Percentiles rank a stretch among this genome's conserved stretches.
These are phyloP conservation scores for Apophysomyces variabilis DNA, from an alignment of 371 early-diverging fungal genomes.

Conservation along the genomic window DNA sequence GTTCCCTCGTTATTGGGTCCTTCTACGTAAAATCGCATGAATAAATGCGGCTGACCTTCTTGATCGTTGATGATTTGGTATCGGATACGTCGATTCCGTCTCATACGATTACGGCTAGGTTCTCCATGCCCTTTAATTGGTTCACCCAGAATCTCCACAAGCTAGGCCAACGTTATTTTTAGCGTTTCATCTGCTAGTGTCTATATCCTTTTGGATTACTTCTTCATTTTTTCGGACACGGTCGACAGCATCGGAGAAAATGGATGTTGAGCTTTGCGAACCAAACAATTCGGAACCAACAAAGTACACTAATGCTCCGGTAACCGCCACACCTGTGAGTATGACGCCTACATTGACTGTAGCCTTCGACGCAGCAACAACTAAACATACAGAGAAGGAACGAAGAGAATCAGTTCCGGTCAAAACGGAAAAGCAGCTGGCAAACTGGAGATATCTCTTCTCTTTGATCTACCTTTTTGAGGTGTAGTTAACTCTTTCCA, in stretches of 20 bases:
- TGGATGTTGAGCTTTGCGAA: constrained; percentile 42
- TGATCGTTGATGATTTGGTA: constrained; percentile 50
- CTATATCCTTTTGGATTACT: not conserved
- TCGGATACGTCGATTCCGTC: constrained; percentile 43
- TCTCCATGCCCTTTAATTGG: constrained; percentile 56
- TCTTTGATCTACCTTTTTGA: constrained; percentile 37
- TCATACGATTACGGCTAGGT: constrained; percentile 44
- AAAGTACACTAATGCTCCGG: constrained; percentile 40
- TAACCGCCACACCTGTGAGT: constrained; percentile 39
- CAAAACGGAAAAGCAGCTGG: not conserved
- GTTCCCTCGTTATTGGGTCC: constrained; percentile 51
- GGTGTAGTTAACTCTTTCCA: constrained; percentile 51
- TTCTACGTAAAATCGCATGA: constrained; percentile 58
- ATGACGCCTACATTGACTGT: constrained; percentile 46
- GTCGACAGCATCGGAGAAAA: constrained; percentile 53
- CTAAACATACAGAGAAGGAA: constrained; percentile 18
- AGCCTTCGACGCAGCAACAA: constrained; percentile 47
- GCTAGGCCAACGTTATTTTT: constrained; percentile 7
- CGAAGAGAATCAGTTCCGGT: not conserved
- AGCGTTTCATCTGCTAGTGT: too few species aligned
- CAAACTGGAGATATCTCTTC: too few species aligned
- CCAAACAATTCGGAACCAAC: constrained; percentile 45
- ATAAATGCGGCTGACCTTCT: constrained; percentile 46
- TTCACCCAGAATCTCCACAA: constrained; percentile 24
- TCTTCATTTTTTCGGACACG: constrained; percentile 37